These are phyloP conservation scores for Scytalidium sp. DNA, from an alignment of 2,329 filamentous ascomycete species.

Conservation along the genomic window DNA sequence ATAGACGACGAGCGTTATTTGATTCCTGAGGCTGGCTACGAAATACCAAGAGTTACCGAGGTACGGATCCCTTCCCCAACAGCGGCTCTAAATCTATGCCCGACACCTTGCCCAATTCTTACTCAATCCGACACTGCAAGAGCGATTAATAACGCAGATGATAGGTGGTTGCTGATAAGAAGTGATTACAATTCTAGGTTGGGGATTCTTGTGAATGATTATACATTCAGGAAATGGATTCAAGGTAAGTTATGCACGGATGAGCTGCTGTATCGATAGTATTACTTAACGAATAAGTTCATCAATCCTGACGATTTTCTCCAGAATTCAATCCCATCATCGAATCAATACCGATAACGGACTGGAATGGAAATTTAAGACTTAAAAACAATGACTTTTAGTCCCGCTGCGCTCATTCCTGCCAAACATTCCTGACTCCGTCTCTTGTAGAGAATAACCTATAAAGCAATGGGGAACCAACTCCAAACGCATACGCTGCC, in stretches of 20 bases:
- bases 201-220: too few relatives aligned
- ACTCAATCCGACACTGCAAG: neutral
- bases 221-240: neutral
- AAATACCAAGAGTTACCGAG: too few relatives aligned
- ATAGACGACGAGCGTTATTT: neutral
- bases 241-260: neutral
- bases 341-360: neutral
- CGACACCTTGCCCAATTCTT: neutral
- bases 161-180: too few relatives aligned
- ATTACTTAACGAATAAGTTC: neutral
- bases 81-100: neutral
- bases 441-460: neutral
- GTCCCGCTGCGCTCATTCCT: neutral
- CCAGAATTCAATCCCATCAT: neutral
- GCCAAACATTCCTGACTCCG: neutral
- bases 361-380: neutral
- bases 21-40: neutral
- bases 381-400: neutral
- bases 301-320: neutral
- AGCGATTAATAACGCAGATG: neutral
- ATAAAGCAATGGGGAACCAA: neutral
- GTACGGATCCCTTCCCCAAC: neutral
- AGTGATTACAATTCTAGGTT: too few relatives aligned
- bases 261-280: neutral
- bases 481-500: conserved; percentile 10